These are phyloP conservation scores for Triangularia setosa DNA, from an alignment of 2,329 filamentous ascomycete genomes.

Conservation along the genomic window DNA sequence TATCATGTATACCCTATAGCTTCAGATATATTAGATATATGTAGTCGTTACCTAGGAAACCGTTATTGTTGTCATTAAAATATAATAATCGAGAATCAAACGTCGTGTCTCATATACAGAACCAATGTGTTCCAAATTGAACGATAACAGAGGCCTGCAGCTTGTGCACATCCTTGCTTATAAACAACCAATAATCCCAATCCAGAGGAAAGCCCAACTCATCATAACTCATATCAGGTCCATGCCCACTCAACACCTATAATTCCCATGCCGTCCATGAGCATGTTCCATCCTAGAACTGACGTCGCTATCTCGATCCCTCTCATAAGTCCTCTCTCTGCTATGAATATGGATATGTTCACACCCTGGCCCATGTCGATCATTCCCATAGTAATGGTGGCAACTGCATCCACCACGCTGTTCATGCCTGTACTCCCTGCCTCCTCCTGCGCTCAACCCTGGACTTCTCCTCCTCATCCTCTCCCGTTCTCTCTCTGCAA, in stretches of 20 bases:
- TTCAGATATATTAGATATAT: background rate
- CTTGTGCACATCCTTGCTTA: background rate
- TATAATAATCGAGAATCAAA: background rate
- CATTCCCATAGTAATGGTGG: background rate
- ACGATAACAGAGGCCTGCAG: no score
- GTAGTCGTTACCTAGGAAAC: background rate
- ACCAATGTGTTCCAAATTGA: no score
- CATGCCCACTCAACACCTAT: background rate
- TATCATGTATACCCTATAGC: background rate
- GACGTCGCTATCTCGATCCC: constrained; percentile 5
- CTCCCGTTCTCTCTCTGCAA: constrained; percentile 17
- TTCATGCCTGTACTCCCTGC: background rate
- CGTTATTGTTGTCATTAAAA: background rate
- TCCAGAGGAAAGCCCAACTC: background rate
- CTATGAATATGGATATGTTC: background rate
- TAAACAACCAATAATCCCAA: background rate
- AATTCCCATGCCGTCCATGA: background rate
- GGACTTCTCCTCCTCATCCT: background rate
- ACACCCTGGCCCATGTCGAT: background rate
- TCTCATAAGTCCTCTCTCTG: background rate
- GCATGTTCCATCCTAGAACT: background rate
- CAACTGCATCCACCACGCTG: background rate
- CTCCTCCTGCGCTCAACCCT: background rate
- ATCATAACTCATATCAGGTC: background rate
- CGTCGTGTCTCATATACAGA: background rate